Conservation (phyloP, 2,329 filamentous ascomycete genomes). For the Diaporthe sp. region DNA sequence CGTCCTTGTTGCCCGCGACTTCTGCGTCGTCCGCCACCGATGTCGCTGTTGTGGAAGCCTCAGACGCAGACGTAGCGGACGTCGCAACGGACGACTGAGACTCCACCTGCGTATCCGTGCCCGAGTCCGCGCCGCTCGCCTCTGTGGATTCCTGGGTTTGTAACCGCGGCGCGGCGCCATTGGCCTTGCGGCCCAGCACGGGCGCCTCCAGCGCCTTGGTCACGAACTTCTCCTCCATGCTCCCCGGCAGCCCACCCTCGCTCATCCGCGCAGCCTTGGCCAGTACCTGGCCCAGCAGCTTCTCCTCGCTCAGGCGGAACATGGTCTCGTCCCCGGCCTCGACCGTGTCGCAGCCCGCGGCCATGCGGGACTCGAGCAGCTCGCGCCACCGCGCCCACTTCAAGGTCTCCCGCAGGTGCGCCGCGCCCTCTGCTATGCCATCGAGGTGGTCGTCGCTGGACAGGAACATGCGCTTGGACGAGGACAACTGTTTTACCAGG, state of each 20-base stretch:
- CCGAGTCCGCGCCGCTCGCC: constrained; percentile 45
- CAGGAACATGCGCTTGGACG: constrained; percentile 74
- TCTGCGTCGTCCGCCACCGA: constrained; percentile 55
- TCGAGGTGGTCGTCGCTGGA: constrained; percentile 81
- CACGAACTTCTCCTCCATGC: constrained; percentile 89
- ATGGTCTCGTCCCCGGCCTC: constrained; percentile 87
- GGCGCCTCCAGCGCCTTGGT: constrained; percentile 82
- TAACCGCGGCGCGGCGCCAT: constrained; percentile 46
- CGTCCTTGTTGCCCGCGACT: constrained; percentile 44
- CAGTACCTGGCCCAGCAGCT: constrained; percentile 76
- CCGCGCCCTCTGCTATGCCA: constrained; percentile 65
- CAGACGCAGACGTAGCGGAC: constrained; percentile 53
- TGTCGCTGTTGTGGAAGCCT: constrained; percentile 61
- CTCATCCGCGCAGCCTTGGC: constrained; percentile 80
- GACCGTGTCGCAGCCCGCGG: constrained; percentile 82
- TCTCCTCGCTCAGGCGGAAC: constrained; percentile 83
- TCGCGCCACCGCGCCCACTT: constrained; percentile 60
- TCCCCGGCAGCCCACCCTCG: constrained; percentile 76
- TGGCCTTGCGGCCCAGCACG: constrained; percentile 75
- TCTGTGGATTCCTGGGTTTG: constrained; percentile 47
- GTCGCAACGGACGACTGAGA: constrained; percentile 59
- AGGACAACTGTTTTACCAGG: constrained; percentile 63
- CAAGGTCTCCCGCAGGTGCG: constrained; percentile 70
- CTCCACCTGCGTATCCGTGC: constrained; percentile 46
- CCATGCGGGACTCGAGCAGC: constrained; percentile 76